Evolutionary conservation across 768 basidiomycete species (phyloP), one percentile per base, ranked within the genome.

Genomic region (Suillus bovinus): DNA sequence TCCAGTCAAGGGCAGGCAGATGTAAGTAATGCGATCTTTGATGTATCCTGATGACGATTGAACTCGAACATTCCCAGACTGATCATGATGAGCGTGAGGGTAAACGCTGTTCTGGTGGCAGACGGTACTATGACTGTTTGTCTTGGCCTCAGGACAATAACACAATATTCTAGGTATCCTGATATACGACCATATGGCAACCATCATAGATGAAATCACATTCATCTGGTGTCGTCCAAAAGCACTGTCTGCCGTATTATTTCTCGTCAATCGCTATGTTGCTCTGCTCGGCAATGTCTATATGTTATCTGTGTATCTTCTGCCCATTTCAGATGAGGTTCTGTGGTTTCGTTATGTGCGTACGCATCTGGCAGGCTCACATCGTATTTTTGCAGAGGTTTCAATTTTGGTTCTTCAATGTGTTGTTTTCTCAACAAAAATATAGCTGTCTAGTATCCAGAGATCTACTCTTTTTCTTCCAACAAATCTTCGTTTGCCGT

Each of bases 241-340:
- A 59, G 74, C 70, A 2, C 56, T 64, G 14, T 79, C 80, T 62
- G 73, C 80, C 3, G 75, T 76, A 31, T 75, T 79, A 66, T 85
- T 85, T 69, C 78, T 82, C 58, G 50, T 81, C 34, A 83, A 83
- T 63, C 80, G 84, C 6, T 86, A 86, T 59, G 65, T 81, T 34
- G 75, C 80, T 4, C 74, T 82, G 57, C 68, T 81, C 47, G 79
- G 78, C 33, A 78, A 78, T 50, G 65, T 78, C 20, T 67, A 63
- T 13, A 72, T 76, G n/a, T 66, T 69, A 4, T 60, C 72, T 9
- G 10, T 64, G 77, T 41, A 72, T 66, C 76, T 63, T 66, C 69
- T 46, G 67, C 72, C 20, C 10, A 16, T 58, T 5, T 42, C 62
- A n/a, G 20, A n/a, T 13, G 5, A 52, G 50, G 50, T 52, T 6